A percentile compares a stretch with the other conserved stretches of the same genome.
These are phyloP conservation scores for Phytopythium cucurbitacearum DNA, from an alignment of 352 stramenopile genomes.

Conservation along the genomic window DNA sequence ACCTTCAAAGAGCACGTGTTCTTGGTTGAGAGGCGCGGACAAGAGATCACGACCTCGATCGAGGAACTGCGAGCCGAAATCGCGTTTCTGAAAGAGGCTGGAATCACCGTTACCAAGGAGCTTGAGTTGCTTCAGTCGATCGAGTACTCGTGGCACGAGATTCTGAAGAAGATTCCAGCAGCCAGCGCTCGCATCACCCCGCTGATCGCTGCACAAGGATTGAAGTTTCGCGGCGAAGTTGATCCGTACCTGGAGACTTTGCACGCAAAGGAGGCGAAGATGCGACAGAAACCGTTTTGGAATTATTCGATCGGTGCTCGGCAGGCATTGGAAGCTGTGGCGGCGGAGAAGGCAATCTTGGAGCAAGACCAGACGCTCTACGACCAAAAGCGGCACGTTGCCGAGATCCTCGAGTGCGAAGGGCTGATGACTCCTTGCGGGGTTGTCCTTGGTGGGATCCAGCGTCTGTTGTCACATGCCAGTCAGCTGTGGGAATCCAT, in stretches of 20 bases:
- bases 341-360: conserved; percentile 26
- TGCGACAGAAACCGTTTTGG: conserved; percentile 67
- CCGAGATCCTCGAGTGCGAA: conserved; percentile 91
- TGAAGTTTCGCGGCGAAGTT: conserved; percentile 76
- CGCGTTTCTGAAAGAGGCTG: conserved; percentile 55
- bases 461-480: conserved; percentile 70
- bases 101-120: conserved; percentile 51
- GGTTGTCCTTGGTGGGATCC: conserved; percentile 68
- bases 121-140: conserved; percentile 43
- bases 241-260: conserved; percentile 80
- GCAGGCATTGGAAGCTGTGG: conserved; percentile 35
- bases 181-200: conserved; percentile 64
- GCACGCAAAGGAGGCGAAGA: conserved; percentile 38
- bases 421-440: conserved; percentile 82
- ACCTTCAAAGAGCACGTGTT: conserved; percentile 76
- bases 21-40: conserved; percentile 68
- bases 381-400: conserved; percentile 82
- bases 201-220: conserved; percentile 47
- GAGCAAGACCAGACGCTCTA: conserved; percentile 33
- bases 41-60: conserved; percentile 54
- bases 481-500: conserved; percentile 86
- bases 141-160: conserved; percentile 58
- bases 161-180: conserved; percentile 56
- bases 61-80: conserved; percentile 67
- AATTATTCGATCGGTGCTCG: conserved; percentile 40